These are phyloP conservation scores for Grigorovia yakushimaensis DNA, from an alignment of 805 yeast genomes.

Conservation along the genomic window DNA sequence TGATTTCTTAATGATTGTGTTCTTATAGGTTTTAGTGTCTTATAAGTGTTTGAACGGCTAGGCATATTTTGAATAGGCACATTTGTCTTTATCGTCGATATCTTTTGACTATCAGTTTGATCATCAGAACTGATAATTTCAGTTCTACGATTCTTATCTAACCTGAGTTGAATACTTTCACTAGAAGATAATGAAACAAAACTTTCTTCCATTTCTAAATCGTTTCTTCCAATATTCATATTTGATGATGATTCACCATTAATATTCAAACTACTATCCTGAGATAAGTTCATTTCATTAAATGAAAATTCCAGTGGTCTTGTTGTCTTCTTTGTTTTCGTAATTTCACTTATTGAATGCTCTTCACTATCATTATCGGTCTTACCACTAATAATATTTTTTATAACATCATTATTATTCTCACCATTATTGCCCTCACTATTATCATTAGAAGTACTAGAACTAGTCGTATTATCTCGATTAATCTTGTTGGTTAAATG, in stretches of 20 bases:
- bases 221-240: conserved; percentile 2
- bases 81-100: no score
- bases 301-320: conserved; percentile 10
- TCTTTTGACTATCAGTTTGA: no score
- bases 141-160: conserved; percentile 7
- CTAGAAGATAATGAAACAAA: conserved; percentile 14
- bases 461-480: background rate
- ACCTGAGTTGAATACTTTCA: conserved; percentile 20
- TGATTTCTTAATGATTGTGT: background rate
- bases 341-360: conserved; percentile 1
- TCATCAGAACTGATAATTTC: background rate
- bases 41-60: background rate
- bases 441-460: background rate
- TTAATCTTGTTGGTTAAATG: background rate
- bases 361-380: background rate
- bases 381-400: background rate
- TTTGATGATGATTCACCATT: background rate
- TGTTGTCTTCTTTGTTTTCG: background rate
- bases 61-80: background rate
- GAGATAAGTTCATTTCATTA: conserved; percentile 15
- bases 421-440: background rate
- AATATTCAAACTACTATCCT: conserved; percentile 5
- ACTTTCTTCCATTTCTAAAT: background rate
- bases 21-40: background rate
- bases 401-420: background rate